Base-by-base conservation (phyloP, 108 stramenopile genomes). In the Hondaea fermentalgiana region DNA sequence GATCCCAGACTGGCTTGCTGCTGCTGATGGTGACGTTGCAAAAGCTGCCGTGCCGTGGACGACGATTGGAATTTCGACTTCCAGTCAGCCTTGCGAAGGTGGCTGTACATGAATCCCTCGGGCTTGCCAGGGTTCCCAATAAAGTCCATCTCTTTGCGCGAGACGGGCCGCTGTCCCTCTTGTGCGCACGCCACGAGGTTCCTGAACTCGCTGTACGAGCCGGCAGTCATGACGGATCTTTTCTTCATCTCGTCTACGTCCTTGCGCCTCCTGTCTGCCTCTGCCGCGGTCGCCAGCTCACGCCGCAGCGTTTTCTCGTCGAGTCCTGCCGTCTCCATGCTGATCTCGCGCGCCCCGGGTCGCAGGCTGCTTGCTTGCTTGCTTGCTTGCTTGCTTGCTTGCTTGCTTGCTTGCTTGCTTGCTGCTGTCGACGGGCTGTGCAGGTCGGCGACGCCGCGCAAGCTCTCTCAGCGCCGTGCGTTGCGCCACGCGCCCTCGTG, bases 181-280 rank as follows among this genome's bases (percentile, higher is more conserved):
- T 57, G 25, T 21, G 89, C 89, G 53, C 89, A 90, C 47, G 83
- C 87, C 10, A 90, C 89, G 28, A 90, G 58, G 87, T 90, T 88
- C 0, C 55, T 23, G 59, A 91, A 91, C 88, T 89, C 91, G 49
- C 88, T 88, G 88, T 91, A 91, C 25, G 59, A 12, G 10, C 43
- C 5, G 28, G 89, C 87, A 6, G 89, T 87, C 59, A 72, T 55
- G 47, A 91, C 87, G 16, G 89, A 87, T 47, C 88, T 87, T 72
- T 91, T 91, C 60, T 91, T 91, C 91, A 91, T 91, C 28, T 87
- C 87, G 89, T 91, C 91, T 6, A 88, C 88, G 28, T 42, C 69
- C 17, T 87, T 87, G 51, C 88, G 87, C 47, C 42, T 88, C 47
- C 23, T 8, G 16, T 60, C 87, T 12, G 58, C 44, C 87, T 60